Evolutionary conservation across 192 early-diverging fungal genomes (phyloP), one percentile per base, ranked within the genome.

Genomic region (Coemansia biformis): DNA sequence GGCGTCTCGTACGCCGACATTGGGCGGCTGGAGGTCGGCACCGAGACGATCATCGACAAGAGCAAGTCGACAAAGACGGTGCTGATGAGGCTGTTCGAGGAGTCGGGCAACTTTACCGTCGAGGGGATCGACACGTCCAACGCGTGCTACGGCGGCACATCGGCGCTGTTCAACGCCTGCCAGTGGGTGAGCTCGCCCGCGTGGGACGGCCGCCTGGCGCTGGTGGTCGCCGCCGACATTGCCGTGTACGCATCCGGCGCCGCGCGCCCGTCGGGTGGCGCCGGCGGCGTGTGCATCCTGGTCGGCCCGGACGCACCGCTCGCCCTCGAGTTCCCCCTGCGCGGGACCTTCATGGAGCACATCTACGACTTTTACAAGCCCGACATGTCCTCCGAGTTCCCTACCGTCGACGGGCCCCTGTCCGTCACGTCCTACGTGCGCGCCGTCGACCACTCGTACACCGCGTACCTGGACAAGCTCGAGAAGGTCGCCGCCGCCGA

Each of bases 291-390:
- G 38, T 93, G 91, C 49, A 86, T 99, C 45, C 77, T 99, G 22
- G 75, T 99, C 37, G 96, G 92, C 34, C 84, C 87, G 46, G 77
- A 97, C 69, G 96, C 96, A 10, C 91, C 92, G 16, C 70, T 99
- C 31, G 93, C 93, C 23, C 78, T 97, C 66, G 96, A 99, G 74
- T 80, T 65, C 61, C 84, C 86, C 56, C 76, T 96, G 35, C 85
- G 93, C 30, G 69, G 81, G 36, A 92, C 92, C 23, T 87, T 94
- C 73, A 95, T 99, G 88, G 89, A 92, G 65, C 91, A 99, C 74
- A 85, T 84, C 34, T 99, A 90, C 75, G 96, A 99, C 58, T 99
- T 99, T 53, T 99, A 96, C 84, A 99, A 99, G 86, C 93, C 96
- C 48, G 84, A 99, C 78, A 80, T 97, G 57, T 84, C 86, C 48